Conservation (phyloP, 208 protist species). For the Tritrichomonas foetus region DNA sequence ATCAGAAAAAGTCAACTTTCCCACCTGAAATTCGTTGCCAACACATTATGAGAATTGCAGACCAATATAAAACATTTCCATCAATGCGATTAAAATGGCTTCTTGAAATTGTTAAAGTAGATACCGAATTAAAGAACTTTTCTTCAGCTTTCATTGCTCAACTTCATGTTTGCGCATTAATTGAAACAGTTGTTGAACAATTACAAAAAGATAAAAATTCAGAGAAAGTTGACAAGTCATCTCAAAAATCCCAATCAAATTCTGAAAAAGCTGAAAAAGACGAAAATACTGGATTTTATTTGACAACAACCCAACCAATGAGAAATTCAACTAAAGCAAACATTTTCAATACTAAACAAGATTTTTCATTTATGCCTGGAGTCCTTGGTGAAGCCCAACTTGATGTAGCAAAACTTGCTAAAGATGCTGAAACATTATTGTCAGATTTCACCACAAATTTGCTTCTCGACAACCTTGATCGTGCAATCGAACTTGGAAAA, state of each 20-base stretch:
- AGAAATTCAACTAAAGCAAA: not conserved
- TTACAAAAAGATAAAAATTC: not conserved
- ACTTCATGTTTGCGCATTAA: not conserved
- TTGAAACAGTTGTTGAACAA: not conserved
- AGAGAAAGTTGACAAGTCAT: too few species aligned
- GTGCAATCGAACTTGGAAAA: not conserved
- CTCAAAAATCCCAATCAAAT: too few species aligned
- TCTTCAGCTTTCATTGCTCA: not conserved
- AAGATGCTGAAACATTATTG: not conserved
- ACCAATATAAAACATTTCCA: not conserved
- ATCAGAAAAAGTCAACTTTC: not conserved
- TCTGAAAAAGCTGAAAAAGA: not conserved
- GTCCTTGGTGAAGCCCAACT: not conserved
- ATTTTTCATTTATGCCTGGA: not conserved
- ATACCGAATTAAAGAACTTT: not conserved
- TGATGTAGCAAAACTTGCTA: not conserved
- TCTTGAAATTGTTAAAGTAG: not conserved
- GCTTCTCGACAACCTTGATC: not conserved
- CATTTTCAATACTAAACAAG: not conserved
- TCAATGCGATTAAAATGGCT: constrained; percentile 23
- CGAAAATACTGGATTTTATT: not conserved
- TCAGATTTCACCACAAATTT: not conserved
- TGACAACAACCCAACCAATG: not conserved
- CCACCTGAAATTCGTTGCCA: not conserved
- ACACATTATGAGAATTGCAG: not conserved